phyloP scores from a whole-genome alignment of 2,329 filamentous ascomycete species.

The Diaporthe sp. region DNA sequence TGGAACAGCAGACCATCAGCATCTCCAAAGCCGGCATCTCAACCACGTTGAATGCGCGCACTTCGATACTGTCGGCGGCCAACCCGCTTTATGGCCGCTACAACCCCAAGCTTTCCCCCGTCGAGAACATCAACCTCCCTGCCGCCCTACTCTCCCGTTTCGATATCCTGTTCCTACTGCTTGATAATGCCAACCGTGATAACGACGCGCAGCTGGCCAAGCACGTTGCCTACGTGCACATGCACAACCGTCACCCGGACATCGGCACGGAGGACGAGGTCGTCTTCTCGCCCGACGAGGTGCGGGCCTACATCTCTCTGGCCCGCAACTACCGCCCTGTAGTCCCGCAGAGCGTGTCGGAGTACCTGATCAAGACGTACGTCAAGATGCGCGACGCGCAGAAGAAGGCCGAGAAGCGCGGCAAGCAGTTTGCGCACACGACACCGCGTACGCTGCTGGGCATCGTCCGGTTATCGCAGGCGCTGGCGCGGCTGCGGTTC shows the following conservation, averaged over 20 bases:
- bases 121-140: conserved; percentile 99
- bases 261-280: conserved; percentile 66
- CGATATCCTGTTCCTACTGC: conserved; percentile 95
- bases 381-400: conserved; percentile 94
- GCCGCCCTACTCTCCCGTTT: conserved; percentile 97
- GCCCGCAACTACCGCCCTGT: conserved; percentile 90
- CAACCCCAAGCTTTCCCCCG: conserved; percentile 95
- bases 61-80: conserved; percentile 94
- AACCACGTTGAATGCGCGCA: conserved; percentile 91
- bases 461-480: conserved; percentile 92
- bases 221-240: conserved; percentile 97
- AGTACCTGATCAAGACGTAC: conserved; percentile 98
- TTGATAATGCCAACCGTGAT: conserved; percentile 93
- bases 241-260: conserved; percentile 94
- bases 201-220: conserved; percentile 92
- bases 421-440: conserved; percentile 94
- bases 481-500: conserved; percentile 92
- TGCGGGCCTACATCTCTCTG: conserved; percentile 95
- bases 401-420: conserved; percentile 89
- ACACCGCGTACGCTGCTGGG: conserved; percentile 94
- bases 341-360: conserved; percentile 86
- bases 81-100: conserved; percentile 98
- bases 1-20: conserved; percentile 90
- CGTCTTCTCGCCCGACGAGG: conserved; percentile 93
- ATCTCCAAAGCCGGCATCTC: conserved; percentile 82